Conservation (phyloP, 306 rosid genomes). For the Inga leiocalycina region DNA sequence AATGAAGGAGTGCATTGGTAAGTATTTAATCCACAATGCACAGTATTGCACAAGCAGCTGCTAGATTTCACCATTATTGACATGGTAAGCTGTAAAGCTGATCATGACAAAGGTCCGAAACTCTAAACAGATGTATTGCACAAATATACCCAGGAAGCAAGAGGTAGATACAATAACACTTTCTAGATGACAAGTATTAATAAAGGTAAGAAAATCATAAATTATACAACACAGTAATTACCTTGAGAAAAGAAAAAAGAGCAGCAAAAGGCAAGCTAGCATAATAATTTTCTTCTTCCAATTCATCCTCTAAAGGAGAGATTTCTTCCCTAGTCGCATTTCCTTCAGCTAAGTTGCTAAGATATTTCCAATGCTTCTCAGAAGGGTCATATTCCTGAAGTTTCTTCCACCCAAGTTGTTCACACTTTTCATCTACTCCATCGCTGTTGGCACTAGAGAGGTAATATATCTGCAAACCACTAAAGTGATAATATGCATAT, state of each 20-base stretch:
- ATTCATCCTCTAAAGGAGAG: slow-evolving; percentile 62
- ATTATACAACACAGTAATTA: slow-evolving; percentile 30
- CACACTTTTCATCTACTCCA: slow-evolving; percentile 79
- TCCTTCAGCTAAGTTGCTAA: slow-evolving; percentile 68
- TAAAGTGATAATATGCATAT: slow-evolving; percentile 39
- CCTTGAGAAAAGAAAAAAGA: slow-evolving; percentile 85
- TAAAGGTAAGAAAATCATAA: slow-evolving; percentile 12
- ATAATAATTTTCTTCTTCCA: slow-evolving; percentile 80
- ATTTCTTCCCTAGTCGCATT: slow-evolving; percentile 48
- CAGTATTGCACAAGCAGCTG: neutral
- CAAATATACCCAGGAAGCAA: neutral
- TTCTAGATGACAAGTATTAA: neutral
- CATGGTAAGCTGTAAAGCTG: neutral
- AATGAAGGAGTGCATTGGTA: neutral
- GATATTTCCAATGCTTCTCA: slow-evolving; percentile 76
- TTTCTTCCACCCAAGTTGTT: slow-evolving; percentile 78
- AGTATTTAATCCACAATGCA: neutral
- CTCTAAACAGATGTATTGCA: neutral
- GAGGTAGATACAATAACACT: neutral
- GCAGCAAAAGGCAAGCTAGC: slow-evolving; percentile 94
- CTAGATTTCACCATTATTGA: slow-evolving; percentile 18
- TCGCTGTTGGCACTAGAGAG: slow-evolving; percentile 68
- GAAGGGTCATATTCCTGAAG: slow-evolving; percentile 75
- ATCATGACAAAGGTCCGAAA: slow-evolving; percentile 8
- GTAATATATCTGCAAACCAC: slow-evolving; percentile 88